Evolutionary conservation across 306 rosid genomes (phyloP), one percentile per base, ranked within the genome.

Genomic region (Fagus sylvatica): DNA sequence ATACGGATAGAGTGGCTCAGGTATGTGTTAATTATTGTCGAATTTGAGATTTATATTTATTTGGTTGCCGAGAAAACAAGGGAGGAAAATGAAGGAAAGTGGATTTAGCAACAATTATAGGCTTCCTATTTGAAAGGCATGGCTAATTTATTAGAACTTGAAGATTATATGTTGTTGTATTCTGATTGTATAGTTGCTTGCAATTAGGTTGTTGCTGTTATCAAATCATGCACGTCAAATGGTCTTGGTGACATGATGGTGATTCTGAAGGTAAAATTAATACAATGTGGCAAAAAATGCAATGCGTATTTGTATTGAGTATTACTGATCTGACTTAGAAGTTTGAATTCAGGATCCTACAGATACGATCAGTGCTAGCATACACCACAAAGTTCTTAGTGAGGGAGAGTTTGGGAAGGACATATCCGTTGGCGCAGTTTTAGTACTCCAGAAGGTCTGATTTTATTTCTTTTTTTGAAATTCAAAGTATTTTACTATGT

Each of bases 301-400:
- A 55, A 22, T 28, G 3, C 32, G 55, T 43, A 65, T 53, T 41
- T 42, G 13, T 8, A 34, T 54, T 15, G 34, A 8, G 53, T 30
- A 10, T 66, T 8, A 28, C 33, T 19, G 56, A 41, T 30, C 53
- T 75, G 40, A 54, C 70, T 37, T 16, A 40, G 11, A 66, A 69
- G 51, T 77, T 61, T 77, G 77, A 36, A 85, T 79, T 79, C 93
- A 94, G 98, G 98, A 94, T 84, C 94, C 94, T 73, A 84, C 98
- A 0, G 83, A 84, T 71, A 80, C 85, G 65, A 56, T 88, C 34
- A 82, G 73, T 51, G 98, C 95, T 41, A 90, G 80, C 80, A 74
- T 94, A 41, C 93, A 92, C 82, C 96, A 60, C 72, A 86, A 85
- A 80, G 92, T 86, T 42, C 74, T 92, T 73, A 53, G 84, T 0